Percentiles rank a stretch among this genome's conserved stretches.
phyloP scores from a whole-genome alignment of 306 rosid genomes.

The Erythrophleum fordii region DNA sequence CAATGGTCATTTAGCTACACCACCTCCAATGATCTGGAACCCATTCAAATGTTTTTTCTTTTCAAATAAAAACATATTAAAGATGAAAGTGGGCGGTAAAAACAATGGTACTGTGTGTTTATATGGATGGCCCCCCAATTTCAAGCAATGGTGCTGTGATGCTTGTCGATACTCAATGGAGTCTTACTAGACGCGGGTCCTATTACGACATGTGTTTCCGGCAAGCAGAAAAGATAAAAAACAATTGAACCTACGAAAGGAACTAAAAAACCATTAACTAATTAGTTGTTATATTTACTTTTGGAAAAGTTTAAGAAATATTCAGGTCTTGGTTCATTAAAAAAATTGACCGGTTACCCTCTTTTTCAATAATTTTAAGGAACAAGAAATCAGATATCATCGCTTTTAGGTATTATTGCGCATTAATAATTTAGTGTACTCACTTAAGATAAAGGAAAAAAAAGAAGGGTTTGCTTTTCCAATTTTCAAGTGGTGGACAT shows the following conservation, averaged over 20 bases:
- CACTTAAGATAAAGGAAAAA: constrained; percentile 32
- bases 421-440: constrained; percentile 32
- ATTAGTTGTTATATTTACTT: constrained; percentile 18
- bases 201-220: constrained; percentile 25
- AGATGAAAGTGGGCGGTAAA: constrained; percentile 18
- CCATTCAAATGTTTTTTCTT: background rate
- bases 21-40: constrained; percentile 50
- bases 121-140: constrained; percentile 12
- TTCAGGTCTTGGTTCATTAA: background rate
- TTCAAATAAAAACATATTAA: background rate
- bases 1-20: constrained; percentile 30
- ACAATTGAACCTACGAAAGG: background rate
- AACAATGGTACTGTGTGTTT: background rate
- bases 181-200: constrained; percentile 44
- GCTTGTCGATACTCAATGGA: constrained; percentile 37
- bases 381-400: constrained; percentile 5
- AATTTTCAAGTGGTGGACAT: background rate
- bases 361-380: constrained; percentile 20
- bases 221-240: constrained; percentile 18
- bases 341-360: background rate
- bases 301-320: background rate
- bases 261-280: background rate
- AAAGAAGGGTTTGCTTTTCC: constrained; percentile 4
- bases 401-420: background rate
- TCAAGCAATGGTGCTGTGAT: background rate